Evolutionary conservation across 2,329 filamentous ascomycete species (phyloP).

Genomic region (Cytospora chrysosperma): DNA sequence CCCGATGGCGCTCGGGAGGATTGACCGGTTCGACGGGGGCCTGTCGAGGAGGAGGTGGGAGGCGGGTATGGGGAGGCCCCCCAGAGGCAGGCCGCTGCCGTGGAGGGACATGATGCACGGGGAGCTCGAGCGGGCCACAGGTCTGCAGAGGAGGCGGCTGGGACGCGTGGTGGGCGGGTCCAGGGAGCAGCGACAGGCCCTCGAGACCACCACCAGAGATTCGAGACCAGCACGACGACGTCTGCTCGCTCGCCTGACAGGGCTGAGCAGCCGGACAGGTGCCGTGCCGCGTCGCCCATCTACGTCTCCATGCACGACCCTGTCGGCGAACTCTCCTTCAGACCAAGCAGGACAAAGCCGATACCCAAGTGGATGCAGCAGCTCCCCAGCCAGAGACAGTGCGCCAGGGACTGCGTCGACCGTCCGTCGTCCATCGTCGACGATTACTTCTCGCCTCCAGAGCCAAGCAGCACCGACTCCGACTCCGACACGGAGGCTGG

Average conservation of each 20-base stretch:
- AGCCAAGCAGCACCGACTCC: not conserved
- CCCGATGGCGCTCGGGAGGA: conserved; percentile 43
- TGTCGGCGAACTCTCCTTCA: conserved; percentile 45
- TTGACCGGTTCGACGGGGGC: conserved; percentile 47
- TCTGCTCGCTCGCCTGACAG: not conserved
- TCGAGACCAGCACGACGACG: not conserved
- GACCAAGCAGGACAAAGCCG: conserved; percentile 49
- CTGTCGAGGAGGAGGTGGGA: conserved; percentile 46
- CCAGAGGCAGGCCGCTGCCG: not conserved
- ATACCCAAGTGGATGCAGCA: conserved; percentile 49
- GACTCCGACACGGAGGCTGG: not conserved
- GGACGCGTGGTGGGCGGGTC: not conserved
- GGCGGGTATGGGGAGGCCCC: conserved; percentile 25
- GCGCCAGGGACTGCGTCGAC: not conserved
- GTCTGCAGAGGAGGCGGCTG: not conserved
- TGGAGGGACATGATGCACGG: not conserved
- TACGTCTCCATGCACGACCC: conserved; percentile 54
- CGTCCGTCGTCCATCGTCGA: conserved; percentile 18
- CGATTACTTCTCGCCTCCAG: conserved; percentile 11
- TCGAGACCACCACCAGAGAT: not conserved
- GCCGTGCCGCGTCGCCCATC: conserved; percentile 34
- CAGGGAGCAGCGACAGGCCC: not conserved
- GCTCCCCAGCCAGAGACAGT: conserved; percentile 26
- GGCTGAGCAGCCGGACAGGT: no score
- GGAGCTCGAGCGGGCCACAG: not conserved